These are phyloP conservation scores for Besnoitia besnoiti DNA, from an alignment of 169 alveolate species.

Conservation along the genomic window DNA sequence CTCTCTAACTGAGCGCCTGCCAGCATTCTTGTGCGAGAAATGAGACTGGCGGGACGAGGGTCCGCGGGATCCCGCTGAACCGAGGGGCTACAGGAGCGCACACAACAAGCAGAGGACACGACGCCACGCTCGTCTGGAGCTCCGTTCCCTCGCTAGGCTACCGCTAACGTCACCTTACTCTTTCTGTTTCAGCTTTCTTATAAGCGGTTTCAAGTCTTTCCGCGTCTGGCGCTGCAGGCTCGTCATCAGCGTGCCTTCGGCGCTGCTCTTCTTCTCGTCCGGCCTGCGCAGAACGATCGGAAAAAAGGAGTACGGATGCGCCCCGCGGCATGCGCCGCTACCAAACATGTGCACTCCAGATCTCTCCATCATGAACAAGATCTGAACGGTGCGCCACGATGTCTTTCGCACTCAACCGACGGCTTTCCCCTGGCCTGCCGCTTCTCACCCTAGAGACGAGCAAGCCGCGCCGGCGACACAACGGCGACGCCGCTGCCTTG, in stretches of 20 bases:
- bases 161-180: slow-evolving; percentile 23
- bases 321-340: too few species aligned
- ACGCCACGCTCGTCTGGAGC: neutral
- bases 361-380: too few species aligned
- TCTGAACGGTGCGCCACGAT: too few species aligned
- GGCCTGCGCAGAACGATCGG: neutral
- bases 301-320: too few species aligned
- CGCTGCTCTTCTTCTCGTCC: slow-evolving; percentile 61
- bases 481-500: too few species aligned
- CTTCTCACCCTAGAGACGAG: too few species aligned
- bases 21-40: neutral
- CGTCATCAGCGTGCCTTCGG: slow-evolving; percentile 46
- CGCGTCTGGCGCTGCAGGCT: slow-evolving; percentile 63
- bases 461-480: too few species aligned
- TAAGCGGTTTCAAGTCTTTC: slow-evolving; percentile 62
- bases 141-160: too few species aligned
- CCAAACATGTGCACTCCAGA: too few species aligned
- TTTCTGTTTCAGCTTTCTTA: slow-evolving; percentile 13
- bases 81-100: neutral
- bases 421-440: too few species aligned
- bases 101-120: neutral
- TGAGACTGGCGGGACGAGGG: neutral
- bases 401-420: too few species aligned
- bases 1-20: neutral
- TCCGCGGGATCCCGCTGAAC: neutral